Evolutionary conservation across 352 stramenopile species (phyloP).

Genomic region (Blastocystis sp.): DNA sequence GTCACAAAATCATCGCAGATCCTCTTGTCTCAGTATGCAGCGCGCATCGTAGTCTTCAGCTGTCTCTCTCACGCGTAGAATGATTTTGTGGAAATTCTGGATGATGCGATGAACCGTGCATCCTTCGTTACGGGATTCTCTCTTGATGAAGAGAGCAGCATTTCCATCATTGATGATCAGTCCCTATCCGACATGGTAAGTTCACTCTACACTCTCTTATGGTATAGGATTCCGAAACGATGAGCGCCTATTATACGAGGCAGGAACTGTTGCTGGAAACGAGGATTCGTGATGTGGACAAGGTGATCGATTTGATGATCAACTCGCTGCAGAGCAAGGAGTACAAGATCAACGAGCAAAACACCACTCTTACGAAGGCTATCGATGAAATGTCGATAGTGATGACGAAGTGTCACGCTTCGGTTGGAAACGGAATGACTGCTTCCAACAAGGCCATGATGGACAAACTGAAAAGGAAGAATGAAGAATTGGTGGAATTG

Average conservation of each 20-base stretch:
- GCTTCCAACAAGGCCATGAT: background rate
- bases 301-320: conserved; percentile 23
- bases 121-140: background rate
- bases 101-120: conserved; percentile 24
- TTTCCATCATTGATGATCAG: background rate
- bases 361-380: background rate
- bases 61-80: background rate
- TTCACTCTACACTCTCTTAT: background rate
- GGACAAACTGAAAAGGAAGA: background rate
- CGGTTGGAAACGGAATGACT: background rate
- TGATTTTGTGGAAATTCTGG: conserved; percentile 23
- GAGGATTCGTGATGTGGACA: background rate
- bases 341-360: background rate
- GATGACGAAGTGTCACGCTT: background rate
- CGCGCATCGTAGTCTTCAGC: background rate
- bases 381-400: background rate
- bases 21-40: background rate
- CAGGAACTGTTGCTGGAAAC: conserved; percentile 21
- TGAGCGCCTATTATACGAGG: background rate
- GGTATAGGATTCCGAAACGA: background rate
- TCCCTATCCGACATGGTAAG: conserved; percentile 1
- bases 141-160: background rate
- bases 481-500: background rate
- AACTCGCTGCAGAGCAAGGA: background rate
- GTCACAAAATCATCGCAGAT: background rate